phyloP scores from a whole-genome alignment of 257 asterid genomes.

The Nicotiana knightiana region DNA sequence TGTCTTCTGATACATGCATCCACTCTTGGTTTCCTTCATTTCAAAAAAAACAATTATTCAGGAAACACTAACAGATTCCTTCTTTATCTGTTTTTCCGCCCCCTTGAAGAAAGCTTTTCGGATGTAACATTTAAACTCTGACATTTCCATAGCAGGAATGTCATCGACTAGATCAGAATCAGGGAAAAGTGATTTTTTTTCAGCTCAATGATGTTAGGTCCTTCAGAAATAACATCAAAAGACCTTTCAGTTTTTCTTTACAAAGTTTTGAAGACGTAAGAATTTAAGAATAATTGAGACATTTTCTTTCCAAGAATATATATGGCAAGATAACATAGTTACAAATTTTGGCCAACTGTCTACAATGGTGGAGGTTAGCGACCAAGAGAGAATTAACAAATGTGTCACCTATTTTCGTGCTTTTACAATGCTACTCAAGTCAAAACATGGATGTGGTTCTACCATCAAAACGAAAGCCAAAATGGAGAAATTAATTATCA shows the following conservation, averaged over 20 bases:
- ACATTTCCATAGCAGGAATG: neutral
- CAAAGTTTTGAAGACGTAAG: neutral
- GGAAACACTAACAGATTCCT: neutral
- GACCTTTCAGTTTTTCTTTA: neutral
- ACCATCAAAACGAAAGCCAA: slow-evolving; percentile 6
- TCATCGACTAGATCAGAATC: neutral
- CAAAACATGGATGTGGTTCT: slow-evolving; percentile 8
- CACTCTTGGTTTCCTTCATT: neutral
- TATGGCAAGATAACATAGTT: slow-evolving; percentile 18
- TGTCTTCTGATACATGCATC: neutral
- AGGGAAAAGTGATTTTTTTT: neutral
- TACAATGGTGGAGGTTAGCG: slow-evolving; percentile 2
- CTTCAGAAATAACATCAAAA: neutral
- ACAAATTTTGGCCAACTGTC: slow-evolving; percentile 10
- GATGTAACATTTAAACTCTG: neutral
- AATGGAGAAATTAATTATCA: slow-evolving; percentile 6
- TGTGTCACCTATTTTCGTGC: slow-evolving; percentile 7
- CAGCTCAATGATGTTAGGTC: neutral
- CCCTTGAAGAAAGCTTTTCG: neutral
- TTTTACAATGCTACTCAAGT: slow-evolving; percentile 17
- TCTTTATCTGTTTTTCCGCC: neutral
- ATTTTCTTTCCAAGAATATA: slow-evolving; percentile 12
- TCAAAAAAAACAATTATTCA: neutral
- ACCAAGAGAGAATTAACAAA: slow-evolving; percentile 11
- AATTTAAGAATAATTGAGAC: neutral